These are phyloP conservation scores for Malassezia sympodialis DNA, from an alignment of 1,284 basidiomycete species.

Conservation along the genomic window DNA sequence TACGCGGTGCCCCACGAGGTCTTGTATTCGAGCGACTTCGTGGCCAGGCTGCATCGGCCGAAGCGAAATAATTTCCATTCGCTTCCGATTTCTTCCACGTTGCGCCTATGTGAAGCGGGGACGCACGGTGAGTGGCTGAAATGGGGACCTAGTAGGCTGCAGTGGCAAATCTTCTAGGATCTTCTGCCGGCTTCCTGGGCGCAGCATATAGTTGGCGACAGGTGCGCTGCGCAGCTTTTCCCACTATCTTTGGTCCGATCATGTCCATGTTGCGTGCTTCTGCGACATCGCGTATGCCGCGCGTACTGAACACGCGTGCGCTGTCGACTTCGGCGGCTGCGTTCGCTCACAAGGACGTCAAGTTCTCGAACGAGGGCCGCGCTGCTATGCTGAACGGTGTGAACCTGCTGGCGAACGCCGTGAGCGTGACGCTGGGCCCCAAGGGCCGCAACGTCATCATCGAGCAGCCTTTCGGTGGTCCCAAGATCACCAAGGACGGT, in stretches of 20 bases:
- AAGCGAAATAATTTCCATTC: background rate
- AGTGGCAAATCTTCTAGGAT: slow-evolving; percentile 10
- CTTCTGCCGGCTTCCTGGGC: slow-evolving; percentile 7
- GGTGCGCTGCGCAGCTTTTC: background rate
- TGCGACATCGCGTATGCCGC: slow-evolving; percentile 26
- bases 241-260: background rate
- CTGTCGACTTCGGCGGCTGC: slow-evolving; percentile 31
- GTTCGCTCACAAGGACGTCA: slow-evolving; percentile 70
- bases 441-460: slow-evolving; percentile 99
- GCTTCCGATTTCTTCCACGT: slow-evolving; percentile 12
- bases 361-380: slow-evolving; percentile 90
- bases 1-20: background rate
- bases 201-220: background rate
- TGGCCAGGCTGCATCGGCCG: slow-evolving; percentile 10
- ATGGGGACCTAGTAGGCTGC: background rate
- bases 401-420: slow-evolving; percentile 67
- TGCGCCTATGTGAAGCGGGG: background rate
- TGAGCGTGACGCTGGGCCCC: slow-evolving; percentile 85
- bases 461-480: slow-evolving; percentile 91
- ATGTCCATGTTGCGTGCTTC: slow-evolving; percentile 37
- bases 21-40: background rate
- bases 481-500: slow-evolving; percentile 98
- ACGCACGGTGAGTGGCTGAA: slow-evolving; percentile 7
- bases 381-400: slow-evolving; percentile 90
- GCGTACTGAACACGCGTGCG: slow-evolving; percentile 24